Evolutionary conservation across 176 grass and related monocot genomes (phyloP).

Genomic region (Urochloa ruziziensis): DNA sequence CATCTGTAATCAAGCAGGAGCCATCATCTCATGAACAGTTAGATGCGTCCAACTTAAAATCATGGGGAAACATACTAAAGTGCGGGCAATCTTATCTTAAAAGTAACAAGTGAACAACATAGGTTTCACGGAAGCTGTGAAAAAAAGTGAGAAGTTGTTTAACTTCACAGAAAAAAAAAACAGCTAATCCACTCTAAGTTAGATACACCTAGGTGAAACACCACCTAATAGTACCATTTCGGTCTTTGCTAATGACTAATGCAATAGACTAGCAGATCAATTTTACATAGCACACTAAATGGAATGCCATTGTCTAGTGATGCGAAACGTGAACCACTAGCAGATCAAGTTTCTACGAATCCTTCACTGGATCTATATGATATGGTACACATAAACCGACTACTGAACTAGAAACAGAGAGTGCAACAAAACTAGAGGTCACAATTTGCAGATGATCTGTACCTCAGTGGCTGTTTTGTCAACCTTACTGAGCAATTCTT

Average conservation of each 20-base stretch:
- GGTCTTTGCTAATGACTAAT: background rate
- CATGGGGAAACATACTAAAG: background rate
- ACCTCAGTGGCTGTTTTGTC: conserved; percentile 83
- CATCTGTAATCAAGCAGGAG: conserved; percentile 12
- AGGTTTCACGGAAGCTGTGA: background rate
- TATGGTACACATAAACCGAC: background rate
- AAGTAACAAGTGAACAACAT: conserved; percentile 5
- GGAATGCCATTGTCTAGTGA: background rate
- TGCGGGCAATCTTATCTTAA: background rate
- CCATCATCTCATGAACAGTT: background rate
- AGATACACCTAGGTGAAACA: background rate
- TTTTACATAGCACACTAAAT: background rate
- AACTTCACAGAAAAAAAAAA: background rate
- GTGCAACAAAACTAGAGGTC: background rate
- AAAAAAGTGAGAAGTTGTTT: background rate
- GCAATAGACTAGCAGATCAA: conserved; percentile 22
- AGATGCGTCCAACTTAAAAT: conserved; percentile 4
- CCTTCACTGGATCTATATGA: background rate
- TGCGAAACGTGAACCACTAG: background rate
- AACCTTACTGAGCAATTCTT: conserved; percentile 72
- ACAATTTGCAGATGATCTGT: background rate
- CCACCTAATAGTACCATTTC: background rate
- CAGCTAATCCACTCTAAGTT: background rate
- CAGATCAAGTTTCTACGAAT: background rate
- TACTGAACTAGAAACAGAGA: background rate